phyloP scores from a whole-genome alignment of 805 yeast genomes.

The Nakazawaea holstii region DNA sequence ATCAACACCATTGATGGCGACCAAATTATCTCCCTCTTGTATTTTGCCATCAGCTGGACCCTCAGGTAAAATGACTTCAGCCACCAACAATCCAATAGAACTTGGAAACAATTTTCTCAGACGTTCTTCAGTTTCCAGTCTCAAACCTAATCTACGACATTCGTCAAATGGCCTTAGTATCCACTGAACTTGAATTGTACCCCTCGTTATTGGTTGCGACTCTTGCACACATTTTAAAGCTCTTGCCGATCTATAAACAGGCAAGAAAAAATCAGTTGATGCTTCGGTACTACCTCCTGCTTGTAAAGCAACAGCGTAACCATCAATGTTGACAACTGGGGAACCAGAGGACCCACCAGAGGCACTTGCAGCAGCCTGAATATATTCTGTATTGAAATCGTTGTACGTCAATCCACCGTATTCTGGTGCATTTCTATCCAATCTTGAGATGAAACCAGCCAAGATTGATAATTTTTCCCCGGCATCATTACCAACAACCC shows the following conservation, averaged over 20 bases:
- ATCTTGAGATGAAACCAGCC: slow-evolving; percentile 78
- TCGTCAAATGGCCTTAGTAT: slow-evolving; percentile 81
- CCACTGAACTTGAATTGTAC: slow-evolving; percentile 93
- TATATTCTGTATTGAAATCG: slow-evolving; percentile 90
- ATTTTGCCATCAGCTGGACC: slow-evolving; percentile 77
- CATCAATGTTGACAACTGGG: slow-evolving; percentile 89
- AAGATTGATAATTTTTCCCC: slow-evolving; percentile 89
- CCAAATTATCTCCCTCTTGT: slow-evolving; percentile 80
- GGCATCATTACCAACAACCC: slow-evolving; percentile 95
- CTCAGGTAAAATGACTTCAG: slow-evolving; percentile 72
- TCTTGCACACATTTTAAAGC: slow-evolving; percentile 73
- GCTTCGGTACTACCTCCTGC: slow-evolving; percentile 94
- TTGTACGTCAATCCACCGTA: slow-evolving; percentile 85
- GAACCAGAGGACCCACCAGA: slow-evolving; percentile 96
- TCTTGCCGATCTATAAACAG: slow-evolving; percentile 75
- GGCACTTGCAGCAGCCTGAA: slow-evolving; percentile 94
- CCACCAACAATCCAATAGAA: slow-evolving; percentile 76
- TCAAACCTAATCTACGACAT: slow-evolving; percentile 81
- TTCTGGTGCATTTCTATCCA: slow-evolving; percentile 93
- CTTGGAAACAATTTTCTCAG: slow-evolving; percentile 69
- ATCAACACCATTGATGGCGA: slow-evolving; percentile 61
- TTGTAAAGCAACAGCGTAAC: slow-evolving; percentile 84
- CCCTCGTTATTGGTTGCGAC: slow-evolving; percentile 63
- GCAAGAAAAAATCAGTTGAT: slow-evolving; percentile 88
- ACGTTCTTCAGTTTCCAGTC: slow-evolving; percentile 62